Evolutionary conservation across 371 early-diverging fungal species (phyloP).

Genomic region (Mortierella sp.): DNA sequence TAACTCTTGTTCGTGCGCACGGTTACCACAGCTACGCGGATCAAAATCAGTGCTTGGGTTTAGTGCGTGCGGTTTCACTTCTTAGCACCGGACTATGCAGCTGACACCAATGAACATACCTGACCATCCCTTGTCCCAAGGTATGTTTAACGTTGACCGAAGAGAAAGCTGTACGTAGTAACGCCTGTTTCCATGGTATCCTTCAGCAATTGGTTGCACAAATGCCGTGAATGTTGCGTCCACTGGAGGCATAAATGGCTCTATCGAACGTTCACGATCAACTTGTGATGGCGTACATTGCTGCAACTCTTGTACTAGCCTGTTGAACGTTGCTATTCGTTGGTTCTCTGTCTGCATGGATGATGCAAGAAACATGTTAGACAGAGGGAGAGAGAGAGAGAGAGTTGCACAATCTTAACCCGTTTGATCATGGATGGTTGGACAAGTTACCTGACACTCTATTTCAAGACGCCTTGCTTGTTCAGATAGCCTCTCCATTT

Average conservation of each 20-base stretch:
- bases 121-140: slow-evolving; percentile 41
- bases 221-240: slow-evolving; percentile 6
- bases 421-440: not conserved
- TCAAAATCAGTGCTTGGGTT: not conserved
- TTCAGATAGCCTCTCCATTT: slow-evolving; percentile 18
- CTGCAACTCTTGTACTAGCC: slow-evolving; percentile 23
- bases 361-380: not conserved
- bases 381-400: not conserved
- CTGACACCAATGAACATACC: too few relatives aligned
- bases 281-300: slow-evolving; percentile 6
- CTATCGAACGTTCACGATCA: not conserved
- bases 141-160: slow-evolving; percentile 12
- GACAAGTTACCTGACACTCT: slow-evolving; percentile 17
- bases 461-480: slow-evolving; percentile 17
- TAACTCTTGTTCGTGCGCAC: slow-evolving; percentile 1
- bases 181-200: slow-evolving; percentile 4
- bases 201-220: slow-evolving; percentile 13
- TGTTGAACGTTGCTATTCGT: slow-evolving; percentile 22
- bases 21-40: slow-evolving; percentile 7
- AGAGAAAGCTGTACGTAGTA: slow-evolving; percentile 11
- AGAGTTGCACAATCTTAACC: not conserved
- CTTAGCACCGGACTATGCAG: too few relatives aligned
- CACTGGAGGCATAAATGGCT: not conserved
- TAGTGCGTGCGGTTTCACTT: too few relatives aligned
- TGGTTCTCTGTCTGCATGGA: slow-evolving; percentile 27